phyloP scores from a whole-genome alignment of 805 yeast genomes.

The Myxozyma lipomycoides region DNA sequence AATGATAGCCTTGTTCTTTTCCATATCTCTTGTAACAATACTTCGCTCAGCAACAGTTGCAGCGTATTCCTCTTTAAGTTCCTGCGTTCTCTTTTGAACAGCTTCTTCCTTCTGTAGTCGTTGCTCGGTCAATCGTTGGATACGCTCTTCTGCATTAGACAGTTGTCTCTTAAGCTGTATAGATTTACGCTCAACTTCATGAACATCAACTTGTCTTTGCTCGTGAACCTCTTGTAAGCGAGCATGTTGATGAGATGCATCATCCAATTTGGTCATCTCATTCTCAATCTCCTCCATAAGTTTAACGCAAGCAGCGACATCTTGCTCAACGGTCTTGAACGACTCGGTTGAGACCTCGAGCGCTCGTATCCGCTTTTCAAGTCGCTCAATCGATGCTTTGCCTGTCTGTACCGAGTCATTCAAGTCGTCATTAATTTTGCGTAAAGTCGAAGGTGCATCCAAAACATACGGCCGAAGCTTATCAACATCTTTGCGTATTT shows the following conservation, averaged over 20 bases:
- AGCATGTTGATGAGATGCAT: conserved; percentile 40
- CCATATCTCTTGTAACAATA: conserved; percentile 48
- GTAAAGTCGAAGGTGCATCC: conserved; percentile 56
- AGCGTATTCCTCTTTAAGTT: conserved; percentile 46
- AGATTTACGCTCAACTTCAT: conserved; percentile 43
- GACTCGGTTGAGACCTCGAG: conserved; percentile 55
- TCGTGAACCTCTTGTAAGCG: conserved; percentile 44
- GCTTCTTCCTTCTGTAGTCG: conserved; percentile 45
- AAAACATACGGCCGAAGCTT: conserved; percentile 56
- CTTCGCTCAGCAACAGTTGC: conserved; percentile 49
- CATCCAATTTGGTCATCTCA: conserved; percentile 46
- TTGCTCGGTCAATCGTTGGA: conserved; percentile 44
- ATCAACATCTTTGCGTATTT: conserved; percentile 55
- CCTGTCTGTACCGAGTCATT: conserved; percentile 44
- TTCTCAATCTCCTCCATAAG: conserved; percentile 50
- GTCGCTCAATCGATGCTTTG: conserved; percentile 39
- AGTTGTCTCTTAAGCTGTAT: conserved; percentile 50
- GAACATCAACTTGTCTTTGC: conserved; percentile 39
- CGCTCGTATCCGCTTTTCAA: conserved; percentile 50
- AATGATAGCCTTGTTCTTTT: conserved; percentile 48
- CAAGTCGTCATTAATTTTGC: conserved; percentile 52
- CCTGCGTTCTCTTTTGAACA: conserved; percentile 43
- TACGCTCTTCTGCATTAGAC: conserved; percentile 47
- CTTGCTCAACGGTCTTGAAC: conserved; percentile 50
- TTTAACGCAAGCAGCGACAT: conserved; percentile 42